phyloP scores from a whole-genome alignment of 768 basidiomycete genomes.

The Suillus tomentosus region DNA sequence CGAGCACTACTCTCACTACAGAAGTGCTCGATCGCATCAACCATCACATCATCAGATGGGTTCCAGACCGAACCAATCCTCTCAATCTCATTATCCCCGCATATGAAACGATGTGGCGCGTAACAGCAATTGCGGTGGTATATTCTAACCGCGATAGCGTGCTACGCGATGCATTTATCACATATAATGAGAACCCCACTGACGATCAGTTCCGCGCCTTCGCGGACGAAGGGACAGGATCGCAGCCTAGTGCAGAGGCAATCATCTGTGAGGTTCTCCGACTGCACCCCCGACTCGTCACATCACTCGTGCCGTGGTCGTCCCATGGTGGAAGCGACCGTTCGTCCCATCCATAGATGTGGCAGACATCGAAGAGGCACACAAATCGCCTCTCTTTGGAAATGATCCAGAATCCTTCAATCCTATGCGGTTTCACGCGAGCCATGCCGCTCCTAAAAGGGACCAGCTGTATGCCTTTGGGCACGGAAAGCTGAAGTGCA shows the following conservation, averaged over 20 bases:
- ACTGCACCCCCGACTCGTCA: constrained; percentile 53
- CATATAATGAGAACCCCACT: constrained; percentile 34
- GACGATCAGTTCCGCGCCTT: constrained; percentile 30
- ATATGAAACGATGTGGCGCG: constrained; percentile 61
- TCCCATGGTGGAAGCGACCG: too few relatives aligned
- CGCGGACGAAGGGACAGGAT: constrained; percentile 1
- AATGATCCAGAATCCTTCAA: constrained; percentile 32
- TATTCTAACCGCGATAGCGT: constrained; percentile 23
- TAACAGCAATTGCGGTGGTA: constrained; percentile 47
- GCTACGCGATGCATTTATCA: constrained; percentile 26
- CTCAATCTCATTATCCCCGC: constrained; percentile 54
- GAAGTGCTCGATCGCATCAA: constrained; percentile 30
- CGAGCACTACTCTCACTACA: constrained; percentile 28
- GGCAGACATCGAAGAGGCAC: constrained; percentile 27
- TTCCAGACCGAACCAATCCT: constrained; percentile 37
- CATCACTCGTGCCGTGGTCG: constrained; percentile 36
- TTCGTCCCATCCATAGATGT: constrained; percentile 14
- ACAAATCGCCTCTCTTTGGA: constrained; percentile 44
- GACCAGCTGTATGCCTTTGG: constrained; percentile 46
- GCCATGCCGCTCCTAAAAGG: constrained; percentile 20
- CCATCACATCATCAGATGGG: constrained; percentile 38
- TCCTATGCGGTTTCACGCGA: constrained; percentile 37
- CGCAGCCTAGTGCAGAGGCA: constrained; percentile 35
- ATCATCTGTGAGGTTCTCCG: constrained; percentile 49
- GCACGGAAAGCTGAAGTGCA: constrained; percentile 42